Percentiles rank a stretch among this genome's conserved stretches.
Evolutionary conservation across 371 early-diverging fungal genomes (phyloP).

Genomic region (Mucor plumbeus): DNA sequence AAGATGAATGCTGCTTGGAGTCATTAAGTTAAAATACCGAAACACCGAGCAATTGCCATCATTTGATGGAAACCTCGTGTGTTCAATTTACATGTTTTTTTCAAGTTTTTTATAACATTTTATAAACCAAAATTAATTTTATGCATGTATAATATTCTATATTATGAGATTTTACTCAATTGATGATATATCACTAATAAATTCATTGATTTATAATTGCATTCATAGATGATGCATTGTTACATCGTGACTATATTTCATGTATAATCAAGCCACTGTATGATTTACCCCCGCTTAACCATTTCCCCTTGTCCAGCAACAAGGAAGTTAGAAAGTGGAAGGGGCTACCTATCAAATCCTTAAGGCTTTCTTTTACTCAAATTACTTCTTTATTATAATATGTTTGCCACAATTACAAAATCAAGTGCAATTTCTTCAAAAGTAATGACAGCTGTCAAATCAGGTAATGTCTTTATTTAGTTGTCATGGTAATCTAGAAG

Average conservation of each 20-base stretch:
- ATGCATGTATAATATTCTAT: no score
- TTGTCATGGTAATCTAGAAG: background rate
- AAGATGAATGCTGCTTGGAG: background rate
- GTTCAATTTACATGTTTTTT: background rate
- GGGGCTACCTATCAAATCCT: slow-evolving; percentile 7
- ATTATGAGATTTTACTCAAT: background rate
- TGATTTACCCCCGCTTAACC: slow-evolving; percentile 20
- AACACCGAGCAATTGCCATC: no score
- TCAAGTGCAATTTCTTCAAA: slow-evolving; percentile 12
- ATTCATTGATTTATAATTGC: background rate
- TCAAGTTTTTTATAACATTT: no score
- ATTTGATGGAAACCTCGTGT: background rate
- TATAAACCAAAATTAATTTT: background rate
- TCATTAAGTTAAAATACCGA: background rate
- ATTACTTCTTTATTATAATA: slow-evolving; percentile 12
- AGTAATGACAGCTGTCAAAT: slow-evolving; percentile 9
- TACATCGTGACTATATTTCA: slow-evolving; percentile 15
- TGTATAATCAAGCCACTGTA: slow-evolving; percentile 20
- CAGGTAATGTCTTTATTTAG: slow-evolving; percentile 12
- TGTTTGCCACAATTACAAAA: slow-evolving; percentile 21
- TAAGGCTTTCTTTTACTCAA: slow-evolving; percentile 4
- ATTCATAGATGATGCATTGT: background rate
- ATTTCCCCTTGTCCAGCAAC: slow-evolving; percentile 24
- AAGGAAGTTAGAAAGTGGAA: background rate
- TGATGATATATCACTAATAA: background rate